Base-by-base conservation (phyloP, 805 yeast species). In the Lachancea quebecensis region DNA sequence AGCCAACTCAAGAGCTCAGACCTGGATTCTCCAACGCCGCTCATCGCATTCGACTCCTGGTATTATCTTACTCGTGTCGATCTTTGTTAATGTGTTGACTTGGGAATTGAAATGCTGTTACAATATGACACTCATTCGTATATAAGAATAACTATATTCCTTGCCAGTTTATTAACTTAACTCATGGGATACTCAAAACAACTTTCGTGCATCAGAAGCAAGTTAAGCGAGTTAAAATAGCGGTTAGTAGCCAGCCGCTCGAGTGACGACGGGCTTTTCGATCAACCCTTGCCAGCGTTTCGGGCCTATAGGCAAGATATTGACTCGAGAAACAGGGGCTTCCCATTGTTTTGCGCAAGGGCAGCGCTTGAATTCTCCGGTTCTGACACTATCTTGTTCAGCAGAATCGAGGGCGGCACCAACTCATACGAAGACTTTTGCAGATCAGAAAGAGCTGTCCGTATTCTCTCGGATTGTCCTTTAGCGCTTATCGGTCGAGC, bases 1-100 rank as follows among this genome's bases (percentile, higher is more conserved):
- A 93, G 72, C 98, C 98, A 93, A 45, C 74, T 75, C 45, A 93
- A 67, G 14, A 93, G 73, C 55, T 88, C 96, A 37, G 82, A 78
- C 55, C 98, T 78, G 7, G 95, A 85, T 56, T 85, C 95, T 4
- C 86, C 86, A 52, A 77, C 55, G 15, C 59, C 59, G 37, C 62
- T 58, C 50, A 48, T 48, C 12, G 5, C 27, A n/a, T 21, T 21
- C 25, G 25, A 21, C 25, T 21, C 25, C 7, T 21, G 25, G 6
- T 4, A 21, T 21, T 21, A 21, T 4, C 25, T 21, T 21, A 7
- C 6, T 21, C n/a, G 25, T 21, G 25, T 21, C 25, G 7, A 21
- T 21, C 25, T 21, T 7, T 21, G 7, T 21, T 21, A 7, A 21
- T 21, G 25, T 4, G 25, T 21, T 21, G 4, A 21, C 25, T 4